These are phyloP conservation scores for Magnusiomyces ingens DNA, from an alignment of 1,139 yeast species.

Conservation along the genomic window DNA sequence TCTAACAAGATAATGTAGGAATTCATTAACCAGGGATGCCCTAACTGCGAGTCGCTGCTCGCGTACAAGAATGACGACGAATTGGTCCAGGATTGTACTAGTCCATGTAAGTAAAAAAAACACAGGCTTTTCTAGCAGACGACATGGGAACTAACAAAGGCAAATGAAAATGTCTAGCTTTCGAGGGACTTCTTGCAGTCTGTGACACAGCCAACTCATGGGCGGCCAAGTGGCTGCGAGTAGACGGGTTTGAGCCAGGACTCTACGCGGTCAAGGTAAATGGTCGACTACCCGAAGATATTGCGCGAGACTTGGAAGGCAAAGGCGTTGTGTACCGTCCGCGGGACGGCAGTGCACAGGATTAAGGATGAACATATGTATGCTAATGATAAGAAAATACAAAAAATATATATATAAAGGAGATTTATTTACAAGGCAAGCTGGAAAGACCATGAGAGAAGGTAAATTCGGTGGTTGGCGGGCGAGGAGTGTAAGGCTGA, in stretches of 20 bases:
- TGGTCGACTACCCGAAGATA: conserved; percentile 86
- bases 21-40: conserved; percentile 84
- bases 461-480: not conserved
- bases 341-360: conserved; percentile 91
- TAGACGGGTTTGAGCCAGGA: conserved; percentile 85
- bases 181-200: conserved; percentile 90
- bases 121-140: too few relatives aligned
- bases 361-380: conserved; percentile 34
- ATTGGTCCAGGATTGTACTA: conserved; percentile 83
- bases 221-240: conserved; percentile 96
- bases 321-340: conserved; percentile 84
- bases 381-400: not conserved
- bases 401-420: not conserved
- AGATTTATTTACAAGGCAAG: not conserved
- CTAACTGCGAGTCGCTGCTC: conserved; percentile 89
- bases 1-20: conserved; percentile 32
- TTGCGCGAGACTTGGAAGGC: conserved; percentile 61
- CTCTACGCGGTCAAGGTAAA: conserved; percentile 88
- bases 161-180: conserved; percentile 36
- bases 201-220: conserved; percentile 84
- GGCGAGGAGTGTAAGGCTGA: conserved; percentile 8
- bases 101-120: conserved; percentile 49
- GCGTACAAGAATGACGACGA: conserved; percentile 78
- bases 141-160: not conserved
- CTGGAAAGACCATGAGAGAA: not conserved